Base-by-base conservation (phyloP, 2,329 filamentous ascomycete species). In the Lizonia empirigonia region DNA sequence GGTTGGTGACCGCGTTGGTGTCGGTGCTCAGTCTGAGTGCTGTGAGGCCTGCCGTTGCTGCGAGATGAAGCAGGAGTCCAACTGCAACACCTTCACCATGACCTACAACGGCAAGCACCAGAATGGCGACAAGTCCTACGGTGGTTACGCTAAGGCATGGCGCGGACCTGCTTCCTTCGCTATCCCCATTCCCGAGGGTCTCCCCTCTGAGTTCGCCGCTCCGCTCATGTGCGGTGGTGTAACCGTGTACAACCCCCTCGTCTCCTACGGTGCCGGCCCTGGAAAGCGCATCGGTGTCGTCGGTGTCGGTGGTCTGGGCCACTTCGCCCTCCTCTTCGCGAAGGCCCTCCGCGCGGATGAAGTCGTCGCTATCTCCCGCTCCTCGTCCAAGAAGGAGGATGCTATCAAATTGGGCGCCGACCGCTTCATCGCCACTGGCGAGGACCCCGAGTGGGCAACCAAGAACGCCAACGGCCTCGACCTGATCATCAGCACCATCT, bases 181-280 rank as follows among this genome's bases (percentile, higher is more conserved):
- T 8, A 82, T 85, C 68, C 86, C 86, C 58, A 92, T 95, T 56
- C 90, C 90, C 15, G 89, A 91, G n/a, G 83, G 79, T 38, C 81
- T 94, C 32, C 68, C 76, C 50, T 77, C 71, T 30, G 74, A 72
- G 41, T 74, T 85, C 42, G 89, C 86, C 1, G 90, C 89, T 1
- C 89, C 88, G 5, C 90, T 92, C 85, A 81, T 94, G 63, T 95
- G 90, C 73, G 90, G 89, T 27, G 90, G 91, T 58, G 80, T 94
- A 54, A 94, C 90, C 1, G 84, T 85, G 33, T 95, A 87, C 78
- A 87, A 83, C 56, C 90, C 91, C 1, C 80, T 95, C 6, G 84
- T 88, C 42, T 82, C 89, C 20, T 86, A 91, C 63, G 88, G 88
- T n/a, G 82, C 82, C 44, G 88, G 88, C 0, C 88, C 88, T 1